Evolutionary conservation across 768 basidiomycete species (phyloP), one percentile per base, ranked within the genome.

Genomic region (Fomitopsis serialis): DNA sequence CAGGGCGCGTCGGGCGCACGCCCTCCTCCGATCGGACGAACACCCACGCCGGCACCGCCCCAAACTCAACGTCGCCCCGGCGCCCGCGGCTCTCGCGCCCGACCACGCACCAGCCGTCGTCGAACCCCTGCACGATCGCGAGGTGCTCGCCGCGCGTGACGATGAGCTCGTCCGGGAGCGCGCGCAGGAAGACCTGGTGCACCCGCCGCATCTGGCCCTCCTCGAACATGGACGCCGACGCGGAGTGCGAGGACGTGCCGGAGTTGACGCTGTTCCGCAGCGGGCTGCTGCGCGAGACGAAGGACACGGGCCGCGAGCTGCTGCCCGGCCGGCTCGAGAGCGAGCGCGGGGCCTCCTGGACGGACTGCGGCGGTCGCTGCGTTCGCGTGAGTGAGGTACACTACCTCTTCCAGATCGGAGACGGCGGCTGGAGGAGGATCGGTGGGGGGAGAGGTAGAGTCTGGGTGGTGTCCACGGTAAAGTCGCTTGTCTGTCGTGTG

Each of bases 71-170:
- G 40, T 79, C 73, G 19, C 70, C 71, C 3, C 64, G 57, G 22
- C 60, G 65, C 56, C 64, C 50, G 34, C 58, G 22, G 67, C 62
- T 66, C 55, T 84, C 79, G 25, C 85, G 73, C 19, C 79, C 82
- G 48, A 87, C 84, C 48, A 87, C 74, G 59, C 85, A 88, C 89
- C 89, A 92, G 1, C 87, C 89, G 53, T 91, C 89, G 54, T 90
- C 85, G 60, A 83, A 87, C 4, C 80, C 80, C 55, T 80, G 79
- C 54, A 89, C 73, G 25, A 89, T 68, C 1, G 77, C 78, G 40
- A 91, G 68, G 34, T 71, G 71, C 64, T 92, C 87, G 36, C 85
- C 84, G 12, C 75, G 61, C 19, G 72, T 63, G 54, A 87, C 54
- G 32, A 82, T 69, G 24, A 91, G 72, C 64, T 92, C 89, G 67